These are phyloP conservation scores for Nemania sp. DNA, from an alignment of 2,329 filamentous ascomycete species.

Conservation along the genomic window DNA sequence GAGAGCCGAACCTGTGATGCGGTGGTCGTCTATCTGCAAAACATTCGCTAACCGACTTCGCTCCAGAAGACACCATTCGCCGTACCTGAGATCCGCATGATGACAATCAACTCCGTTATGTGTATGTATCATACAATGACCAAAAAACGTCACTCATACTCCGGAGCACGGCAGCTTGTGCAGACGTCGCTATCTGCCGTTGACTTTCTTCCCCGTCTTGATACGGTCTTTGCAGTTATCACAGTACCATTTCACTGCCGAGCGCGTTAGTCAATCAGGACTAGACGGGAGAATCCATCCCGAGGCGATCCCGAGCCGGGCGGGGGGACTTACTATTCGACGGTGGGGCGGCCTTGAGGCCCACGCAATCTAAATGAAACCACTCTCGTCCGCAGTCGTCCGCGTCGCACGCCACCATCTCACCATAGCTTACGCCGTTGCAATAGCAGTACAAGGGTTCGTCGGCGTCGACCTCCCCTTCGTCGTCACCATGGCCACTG, in stretches of 20 bases:
- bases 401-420: slow-evolving; percentile 83
- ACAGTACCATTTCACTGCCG: slow-evolving; percentile 78
- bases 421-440: slow-evolving; percentile 78
- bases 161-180: neutral
- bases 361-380: slow-evolving; percentile 84
- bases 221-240: slow-evolving; percentile 75
- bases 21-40: slow-evolving; percentile 11
- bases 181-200: slow-evolving; percentile 45
- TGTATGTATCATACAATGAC: slow-evolving; percentile 21
- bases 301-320: neutral
- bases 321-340: slow-evolving; percentile 65
- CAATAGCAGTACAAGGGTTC: slow-evolving; percentile 81
- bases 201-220: slow-evolving; percentile 59
- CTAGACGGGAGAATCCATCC: neutral
- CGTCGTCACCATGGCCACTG: slow-evolving; percentile 52
- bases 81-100: slow-evolving; percentile 14
- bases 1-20: slow-evolving; percentile 13
- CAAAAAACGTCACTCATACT: neutral
- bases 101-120: slow-evolving; percentile 24
- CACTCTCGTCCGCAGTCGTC: slow-evolving; percentile 75
- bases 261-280: slow-evolving; percentile 39
- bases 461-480: slow-evolving; percentile 67
- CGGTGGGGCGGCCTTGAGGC: slow-evolving; percentile 76
- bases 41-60: slow-evolving; percentile 13
- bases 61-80: slow-evolving; percentile 25